These are phyloP conservation scores for Saccharomyces hybrid DNA, from an alignment of 1,139 yeast species.

Conservation along the genomic window DNA sequence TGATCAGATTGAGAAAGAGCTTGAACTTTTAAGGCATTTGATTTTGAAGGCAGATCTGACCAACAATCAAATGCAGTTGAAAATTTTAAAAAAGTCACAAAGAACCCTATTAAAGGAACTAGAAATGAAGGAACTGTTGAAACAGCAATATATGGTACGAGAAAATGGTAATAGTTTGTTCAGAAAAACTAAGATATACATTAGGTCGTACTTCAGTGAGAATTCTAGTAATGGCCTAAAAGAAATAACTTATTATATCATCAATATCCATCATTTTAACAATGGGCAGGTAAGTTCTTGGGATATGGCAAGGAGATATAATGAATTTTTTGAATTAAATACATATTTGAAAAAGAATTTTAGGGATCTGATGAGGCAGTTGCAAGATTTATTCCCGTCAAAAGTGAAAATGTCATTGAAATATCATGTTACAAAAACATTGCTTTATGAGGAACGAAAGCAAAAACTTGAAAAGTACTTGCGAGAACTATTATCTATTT, in stretches of 20 bases:
- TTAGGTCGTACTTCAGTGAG: conserved; percentile 59
- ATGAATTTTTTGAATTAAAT: conserved; percentile 71
- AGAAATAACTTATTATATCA: conserved; percentile 61
- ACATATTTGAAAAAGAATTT: conserved; percentile 52
- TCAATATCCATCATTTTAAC: conserved; percentile 57
- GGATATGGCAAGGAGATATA: conserved; percentile 82
- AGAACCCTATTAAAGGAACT: conserved; percentile 62
- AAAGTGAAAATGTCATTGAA: conserved; percentile 50
- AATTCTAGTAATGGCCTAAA: conserved; percentile 43
- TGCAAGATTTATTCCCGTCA: conserved; percentile 44
- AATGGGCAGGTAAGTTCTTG: conserved; percentile 61
- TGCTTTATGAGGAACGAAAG: conserved; percentile 55
- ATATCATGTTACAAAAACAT: conserved; percentile 41
- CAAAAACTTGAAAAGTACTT: conserved; percentile 56
- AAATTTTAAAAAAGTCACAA: conserved; percentile 59
- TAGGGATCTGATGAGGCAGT: conserved; percentile 40
- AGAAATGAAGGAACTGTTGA: conserved; percentile 59
- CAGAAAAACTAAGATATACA: conserved; percentile 58
- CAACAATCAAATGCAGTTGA: conserved; percentile 60
- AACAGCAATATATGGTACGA: conserved; percentile 75
- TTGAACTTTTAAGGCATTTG: conserved; percentile 55
- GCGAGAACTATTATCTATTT: conserved; percentile 46
- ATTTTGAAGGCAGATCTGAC: conserved; percentile 75
- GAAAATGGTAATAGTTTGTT: conserved; percentile 73
- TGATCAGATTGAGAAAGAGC: conserved; percentile 54